Evolutionary conservation across 2,329 filamentous ascomycete species (phyloP).

Genomic region (Colletotrichum sp.): DNA sequence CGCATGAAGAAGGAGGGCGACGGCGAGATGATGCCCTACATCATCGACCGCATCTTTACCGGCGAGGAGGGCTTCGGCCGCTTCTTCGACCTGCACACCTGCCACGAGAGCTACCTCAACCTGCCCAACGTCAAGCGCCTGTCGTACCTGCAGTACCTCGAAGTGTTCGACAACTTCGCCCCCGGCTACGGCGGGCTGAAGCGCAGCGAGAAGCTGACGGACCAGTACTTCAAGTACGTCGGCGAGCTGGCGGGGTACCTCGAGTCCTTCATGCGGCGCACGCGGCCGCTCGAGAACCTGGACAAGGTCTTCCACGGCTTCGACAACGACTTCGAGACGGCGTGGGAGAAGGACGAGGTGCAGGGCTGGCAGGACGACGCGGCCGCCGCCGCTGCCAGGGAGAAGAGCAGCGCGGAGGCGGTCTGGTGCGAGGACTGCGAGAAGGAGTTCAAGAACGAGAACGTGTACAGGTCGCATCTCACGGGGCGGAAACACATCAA

Average conservation of each 20-base stretch:
- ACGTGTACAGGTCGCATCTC: constrained; percentile 90
- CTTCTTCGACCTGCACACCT: constrained; percentile 85
- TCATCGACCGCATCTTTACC: constrained; percentile 91
- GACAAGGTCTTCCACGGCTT: constrained; percentile 78
- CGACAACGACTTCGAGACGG: constrained; percentile 81
- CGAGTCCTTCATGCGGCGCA: constrained; percentile 85
- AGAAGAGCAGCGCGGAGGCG: constrained; percentile 58
- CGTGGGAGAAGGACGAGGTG: constrained; percentile 82
- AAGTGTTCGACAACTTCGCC: constrained; percentile 86
- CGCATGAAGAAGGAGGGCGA: constrained; percentile 69
- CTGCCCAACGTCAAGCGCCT: constrained; percentile 84
- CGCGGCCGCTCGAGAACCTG: constrained; percentile 83
- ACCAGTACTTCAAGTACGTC: constrained; percentile 91
- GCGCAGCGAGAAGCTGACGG: constrained; percentile 83
- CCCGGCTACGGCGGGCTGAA: constrained; percentile 77
- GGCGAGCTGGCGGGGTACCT: constrained; percentile 81
- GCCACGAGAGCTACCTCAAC: constrained; percentile 90
- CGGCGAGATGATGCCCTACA: constrained; percentile 66
- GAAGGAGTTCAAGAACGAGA: constrained; percentile 94
- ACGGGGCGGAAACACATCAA: constrained; percentile 92
- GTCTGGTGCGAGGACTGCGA: constrained; percentile 92
- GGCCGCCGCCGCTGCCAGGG: constrained; percentile 37
- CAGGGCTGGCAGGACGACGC: constrained; percentile 75
- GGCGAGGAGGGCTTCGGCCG: constrained; percentile 94
- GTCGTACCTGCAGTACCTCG: constrained; percentile 91